Evolutionary conservation across 2,329 filamentous ascomycete genomes (phyloP).

Genomic region (Ceratocystis huliohia): DNA sequence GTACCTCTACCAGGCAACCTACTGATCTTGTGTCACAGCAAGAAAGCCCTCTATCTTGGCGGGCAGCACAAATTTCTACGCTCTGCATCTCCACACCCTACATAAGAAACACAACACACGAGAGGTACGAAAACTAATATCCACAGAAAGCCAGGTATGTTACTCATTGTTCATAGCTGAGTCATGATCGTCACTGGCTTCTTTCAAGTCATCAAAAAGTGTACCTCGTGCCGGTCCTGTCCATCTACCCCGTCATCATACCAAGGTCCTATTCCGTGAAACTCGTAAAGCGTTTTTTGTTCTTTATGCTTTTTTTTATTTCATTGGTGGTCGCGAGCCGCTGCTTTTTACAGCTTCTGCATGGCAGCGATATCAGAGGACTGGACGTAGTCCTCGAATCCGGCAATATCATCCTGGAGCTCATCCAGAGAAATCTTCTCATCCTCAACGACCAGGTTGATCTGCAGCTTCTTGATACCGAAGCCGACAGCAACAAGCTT

Average conservation of each 20-base stretch:
- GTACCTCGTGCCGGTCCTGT: slow-evolving; percentile 11
- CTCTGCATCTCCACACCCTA: background rate
- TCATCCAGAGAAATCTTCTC: slow-evolving; percentile 58
- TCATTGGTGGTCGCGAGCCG: slow-evolving; percentile 18
- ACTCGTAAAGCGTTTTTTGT: slow-evolving; percentile 17
- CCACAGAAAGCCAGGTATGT: slow-evolving; percentile 5
- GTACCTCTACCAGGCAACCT: too few species aligned
- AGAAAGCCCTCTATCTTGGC: too few species aligned
- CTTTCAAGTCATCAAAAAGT: slow-evolving; percentile 10
- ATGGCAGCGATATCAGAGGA: slow-evolving; percentile 82
- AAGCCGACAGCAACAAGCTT: slow-evolving; percentile 84
- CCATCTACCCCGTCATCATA: slow-evolving; percentile 7
- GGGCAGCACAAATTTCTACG: too few species aligned
- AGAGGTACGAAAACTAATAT: background rate
- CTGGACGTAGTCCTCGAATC: slow-evolving; percentile 90
- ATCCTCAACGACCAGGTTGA: slow-evolving; percentile 94
- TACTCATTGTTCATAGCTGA: slow-evolving; percentile 13
- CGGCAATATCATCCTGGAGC: slow-evolving; percentile 70
- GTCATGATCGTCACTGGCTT: slow-evolving; percentile 6
- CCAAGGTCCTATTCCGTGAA: background rate
- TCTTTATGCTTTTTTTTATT: slow-evolving; percentile 19
- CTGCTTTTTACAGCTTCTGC: slow-evolving; percentile 79
- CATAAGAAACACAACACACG: background rate
- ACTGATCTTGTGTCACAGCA: too few species aligned
- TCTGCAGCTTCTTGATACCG: slow-evolving; percentile 98